Percentiles rank a stretch among this genome's conserved stretches.
Evolutionary conservation across 495 filamentous ascomycete genomes (phyloP).

Genomic region (Aspergillus egyptiacus): DNA sequence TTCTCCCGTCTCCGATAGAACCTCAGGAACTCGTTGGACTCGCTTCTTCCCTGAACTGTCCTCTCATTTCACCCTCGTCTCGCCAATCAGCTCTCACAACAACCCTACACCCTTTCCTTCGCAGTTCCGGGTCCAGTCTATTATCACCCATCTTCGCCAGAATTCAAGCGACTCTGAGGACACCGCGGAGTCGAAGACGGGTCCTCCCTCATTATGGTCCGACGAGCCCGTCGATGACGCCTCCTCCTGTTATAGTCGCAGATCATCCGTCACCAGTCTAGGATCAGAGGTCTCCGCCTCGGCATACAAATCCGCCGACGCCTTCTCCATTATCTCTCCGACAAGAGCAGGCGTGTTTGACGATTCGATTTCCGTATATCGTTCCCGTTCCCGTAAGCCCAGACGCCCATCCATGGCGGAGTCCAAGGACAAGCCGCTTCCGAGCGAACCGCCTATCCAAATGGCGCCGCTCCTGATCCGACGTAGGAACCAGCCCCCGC

Average conservation of each 20-base stretch:
- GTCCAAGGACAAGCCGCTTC: slow-evolving; percentile 44
- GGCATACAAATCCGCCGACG: slow-evolving; percentile 20
- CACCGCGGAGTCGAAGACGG: neutral
- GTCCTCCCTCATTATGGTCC: slow-evolving; percentile 21
- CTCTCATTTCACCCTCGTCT: slow-evolving; percentile 26
- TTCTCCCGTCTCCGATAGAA: slow-evolving; percentile 26
- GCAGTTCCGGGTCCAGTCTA: neutral
- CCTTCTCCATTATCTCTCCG: slow-evolving; percentile 35
- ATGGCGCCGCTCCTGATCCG: slow-evolving; percentile 29
- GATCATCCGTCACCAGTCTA: slow-evolving; percentile 30
- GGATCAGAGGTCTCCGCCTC: slow-evolving; percentile 12
- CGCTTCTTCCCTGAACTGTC: slow-evolving; percentile 33
- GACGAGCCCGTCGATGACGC: slow-evolving; percentile 22
- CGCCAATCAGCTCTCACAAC: slow-evolving; percentile 10
- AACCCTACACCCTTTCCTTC: neutral
- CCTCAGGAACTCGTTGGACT: slow-evolving; percentile 18
- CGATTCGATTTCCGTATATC: slow-evolving; percentile 15
- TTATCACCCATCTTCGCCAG: neutral
- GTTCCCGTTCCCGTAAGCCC: slow-evolving; percentile 8
- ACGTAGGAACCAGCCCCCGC: slow-evolving; percentile 8
- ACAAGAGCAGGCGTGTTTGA: slow-evolving; percentile 41
- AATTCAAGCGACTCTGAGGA: slow-evolving; percentile 2
- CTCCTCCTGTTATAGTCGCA: slow-evolving; percentile 36
- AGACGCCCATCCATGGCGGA: slow-evolving; percentile 22
- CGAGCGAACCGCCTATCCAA: slow-evolving; percentile 34